Percentiles rank a stretch among this genome's conserved stretches.
Conservation (phyloP, 805 yeast genomes). For the Candida boleticola region DNA sequence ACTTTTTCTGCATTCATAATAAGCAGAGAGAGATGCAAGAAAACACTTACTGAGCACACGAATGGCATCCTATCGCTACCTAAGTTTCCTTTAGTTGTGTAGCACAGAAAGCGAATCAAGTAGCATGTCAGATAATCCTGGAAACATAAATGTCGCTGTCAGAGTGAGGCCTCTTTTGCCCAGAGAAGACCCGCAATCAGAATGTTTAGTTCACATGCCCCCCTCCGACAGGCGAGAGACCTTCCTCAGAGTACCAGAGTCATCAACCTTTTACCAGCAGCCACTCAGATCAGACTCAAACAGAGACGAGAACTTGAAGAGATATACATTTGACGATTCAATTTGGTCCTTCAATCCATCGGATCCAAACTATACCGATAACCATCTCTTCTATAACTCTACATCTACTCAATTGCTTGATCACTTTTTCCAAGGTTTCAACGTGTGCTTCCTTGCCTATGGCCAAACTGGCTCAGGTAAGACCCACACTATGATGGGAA, state of each 20-base stretch:
- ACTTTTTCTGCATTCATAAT: no score
- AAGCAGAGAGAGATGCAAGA: no score
- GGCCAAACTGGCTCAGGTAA: slow-evolving; percentile 46
- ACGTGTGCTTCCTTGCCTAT: slow-evolving; percentile 42
- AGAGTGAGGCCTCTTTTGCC: slow-evolving; percentile 48
- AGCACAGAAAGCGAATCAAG: no score
- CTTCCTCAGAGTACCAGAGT: slow-evolving; percentile 18
- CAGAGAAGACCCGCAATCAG: slow-evolving; percentile 21
- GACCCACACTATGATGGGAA: slow-evolving; percentile 44
- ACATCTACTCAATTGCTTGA: slow-evolving; percentile 60
- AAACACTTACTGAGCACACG: no score
- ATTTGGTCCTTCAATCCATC: slow-evolving; percentile 45
- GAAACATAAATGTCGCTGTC: slow-evolving; percentile 47
- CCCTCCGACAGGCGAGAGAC: slow-evolving; percentile 17
- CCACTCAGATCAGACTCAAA: slow-evolving; percentile 4
- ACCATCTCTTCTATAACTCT: slow-evolving; percentile 47
- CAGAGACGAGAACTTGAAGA: slow-evolving; percentile 18
- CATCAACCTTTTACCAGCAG: slow-evolving; percentile 16
- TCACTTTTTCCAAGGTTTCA: slow-evolving; percentile 42
- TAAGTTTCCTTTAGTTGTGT: no score
- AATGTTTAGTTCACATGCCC: slow-evolving; percentile 32
- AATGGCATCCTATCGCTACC: no score
- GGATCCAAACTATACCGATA: slow-evolving; percentile 42
- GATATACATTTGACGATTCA: slow-evolving; percentile 51
- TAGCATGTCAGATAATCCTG: neutral